phyloP scores from a whole-genome alignment of 306 rosid species.

The Lathyrus tuberosus region DNA sequence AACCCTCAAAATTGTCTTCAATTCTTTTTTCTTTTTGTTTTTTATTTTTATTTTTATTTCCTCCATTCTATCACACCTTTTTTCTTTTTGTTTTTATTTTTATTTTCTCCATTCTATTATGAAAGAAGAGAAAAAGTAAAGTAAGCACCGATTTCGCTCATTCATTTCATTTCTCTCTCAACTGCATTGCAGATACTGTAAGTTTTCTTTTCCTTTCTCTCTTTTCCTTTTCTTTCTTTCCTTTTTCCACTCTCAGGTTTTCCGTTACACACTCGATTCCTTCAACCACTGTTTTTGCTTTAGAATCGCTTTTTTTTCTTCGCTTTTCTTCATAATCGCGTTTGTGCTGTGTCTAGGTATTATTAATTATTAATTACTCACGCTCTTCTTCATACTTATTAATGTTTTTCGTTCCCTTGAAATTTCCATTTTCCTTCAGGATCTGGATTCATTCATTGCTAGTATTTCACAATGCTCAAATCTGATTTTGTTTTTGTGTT shows the following conservation, averaged over 20 bases:
- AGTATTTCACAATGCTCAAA: neutral
- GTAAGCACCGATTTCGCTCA: conserved; percentile 11
- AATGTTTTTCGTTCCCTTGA: neutral
- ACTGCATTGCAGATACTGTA: conserved; percentile 43
- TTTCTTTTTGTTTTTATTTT: neutral
- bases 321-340: neutral
- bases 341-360: neutral
- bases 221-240: conserved; percentile 20
- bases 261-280: conserved; percentile 43
- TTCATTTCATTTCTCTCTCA: conserved; percentile 32
- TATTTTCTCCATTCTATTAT: neutral
- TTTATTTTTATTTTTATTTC: neutral
- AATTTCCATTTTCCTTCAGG: conserved; percentile 25
- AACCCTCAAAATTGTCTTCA: conserved; percentile 38
- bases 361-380: conserved; percentile 1
- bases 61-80: neutral
- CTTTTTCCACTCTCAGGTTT: conserved; percentile 17
- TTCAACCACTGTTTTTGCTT: neutral
- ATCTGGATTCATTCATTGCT: conserved; percentile 38
- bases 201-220: conserved; percentile 40
- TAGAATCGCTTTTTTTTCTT: neutral
- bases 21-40: neutral
- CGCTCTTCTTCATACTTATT: conserved; percentile 16
- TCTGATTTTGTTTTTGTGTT: conserved; percentile 39
- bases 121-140: conserved; percentile 26